These are phyloP conservation scores for Terana coerulea DNA, from an alignment of 768 basidiomycete species.

Conservation along the genomic window DNA sequence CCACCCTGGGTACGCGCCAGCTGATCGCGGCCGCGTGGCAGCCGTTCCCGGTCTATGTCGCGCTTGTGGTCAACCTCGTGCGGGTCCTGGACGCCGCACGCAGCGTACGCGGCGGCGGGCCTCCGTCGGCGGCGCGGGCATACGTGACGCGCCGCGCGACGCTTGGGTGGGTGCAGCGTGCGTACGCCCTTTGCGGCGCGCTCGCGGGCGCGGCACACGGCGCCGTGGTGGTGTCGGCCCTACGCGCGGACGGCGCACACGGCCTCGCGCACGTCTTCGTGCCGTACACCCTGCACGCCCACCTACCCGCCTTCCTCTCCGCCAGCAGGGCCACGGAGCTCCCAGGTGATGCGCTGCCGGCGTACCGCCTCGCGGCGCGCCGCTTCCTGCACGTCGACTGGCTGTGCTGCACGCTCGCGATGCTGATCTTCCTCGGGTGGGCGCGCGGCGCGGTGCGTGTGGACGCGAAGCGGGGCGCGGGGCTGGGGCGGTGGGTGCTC, in stretches of 20 bases:
- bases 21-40: conserved; percentile 8
- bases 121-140: background rate
- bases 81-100: background rate
- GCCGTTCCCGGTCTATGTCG: conserved; percentile 10
- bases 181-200: background rate
- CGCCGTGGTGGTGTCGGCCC: background rate
- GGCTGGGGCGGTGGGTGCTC: background rate
- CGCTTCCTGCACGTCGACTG: conserved; percentile 10
- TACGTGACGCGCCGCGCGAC: background rate
- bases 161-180: background rate
- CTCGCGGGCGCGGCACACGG: background rate
- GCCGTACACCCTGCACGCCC: conserved; percentile 4
- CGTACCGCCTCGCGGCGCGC: conserved; percentile 3
- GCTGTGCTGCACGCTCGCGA: conserved; percentile 5
- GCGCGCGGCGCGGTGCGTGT: background rate
- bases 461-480: background rate
- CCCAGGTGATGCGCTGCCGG: background rate
- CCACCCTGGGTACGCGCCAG: background rate
- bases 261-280: conserved; percentile 8
- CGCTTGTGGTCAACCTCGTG: background rate
- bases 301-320: background rate
- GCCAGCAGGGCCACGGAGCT: too few relatives aligned
- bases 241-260: conserved; percentile 1
- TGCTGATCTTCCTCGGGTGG: conserved; percentile 6
- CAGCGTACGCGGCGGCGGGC: background rate